These are phyloP conservation scores for Penicillium crystallinum DNA, from an alignment of 495 filamentous ascomycete species.

Conservation along the genomic window DNA sequence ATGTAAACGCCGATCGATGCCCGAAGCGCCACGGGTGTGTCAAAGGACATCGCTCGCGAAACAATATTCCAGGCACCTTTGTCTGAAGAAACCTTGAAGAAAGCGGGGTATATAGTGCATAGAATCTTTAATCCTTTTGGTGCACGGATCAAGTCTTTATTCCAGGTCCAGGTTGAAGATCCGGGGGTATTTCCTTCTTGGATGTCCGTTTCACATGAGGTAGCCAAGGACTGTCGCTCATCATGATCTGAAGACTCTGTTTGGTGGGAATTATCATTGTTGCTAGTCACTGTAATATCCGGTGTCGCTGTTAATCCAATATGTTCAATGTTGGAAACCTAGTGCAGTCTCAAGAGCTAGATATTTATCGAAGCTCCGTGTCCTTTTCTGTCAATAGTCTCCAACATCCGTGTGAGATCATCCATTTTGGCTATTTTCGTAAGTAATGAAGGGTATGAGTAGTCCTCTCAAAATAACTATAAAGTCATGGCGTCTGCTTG, in stretches of 20 bases:
- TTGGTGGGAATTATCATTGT: neutral
- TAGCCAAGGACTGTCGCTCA: neutral
- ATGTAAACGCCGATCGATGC: conserved; percentile 18
- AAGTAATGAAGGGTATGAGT: neutral
- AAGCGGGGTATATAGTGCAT: neutral
- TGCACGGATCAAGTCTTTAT: neutral
- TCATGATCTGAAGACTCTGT: neutral
- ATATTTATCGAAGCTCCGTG: conserved; percentile 5
- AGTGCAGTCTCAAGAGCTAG: neutral
- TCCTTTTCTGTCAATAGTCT: conserved; percentile 10
- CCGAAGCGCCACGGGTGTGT: conserved; percentile 17
- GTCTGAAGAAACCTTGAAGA: conserved; percentile 9
- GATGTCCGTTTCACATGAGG: conserved; percentile 6
- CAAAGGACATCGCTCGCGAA: neutral
- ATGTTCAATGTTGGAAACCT: neutral
- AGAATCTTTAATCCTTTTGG: neutral
- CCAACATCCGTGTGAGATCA: neutral
- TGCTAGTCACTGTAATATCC: neutral
- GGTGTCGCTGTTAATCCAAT: neutral
- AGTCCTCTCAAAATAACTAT: neutral
- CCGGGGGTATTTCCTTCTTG: neutral
- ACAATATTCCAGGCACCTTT: neutral
- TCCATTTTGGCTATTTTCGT: neutral
- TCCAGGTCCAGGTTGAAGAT: neutral
- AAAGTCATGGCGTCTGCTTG: neutral